Conservation (phyloP, 2,329 filamentous ascomycete species). For the Emericellopsis atlantica region DNA sequence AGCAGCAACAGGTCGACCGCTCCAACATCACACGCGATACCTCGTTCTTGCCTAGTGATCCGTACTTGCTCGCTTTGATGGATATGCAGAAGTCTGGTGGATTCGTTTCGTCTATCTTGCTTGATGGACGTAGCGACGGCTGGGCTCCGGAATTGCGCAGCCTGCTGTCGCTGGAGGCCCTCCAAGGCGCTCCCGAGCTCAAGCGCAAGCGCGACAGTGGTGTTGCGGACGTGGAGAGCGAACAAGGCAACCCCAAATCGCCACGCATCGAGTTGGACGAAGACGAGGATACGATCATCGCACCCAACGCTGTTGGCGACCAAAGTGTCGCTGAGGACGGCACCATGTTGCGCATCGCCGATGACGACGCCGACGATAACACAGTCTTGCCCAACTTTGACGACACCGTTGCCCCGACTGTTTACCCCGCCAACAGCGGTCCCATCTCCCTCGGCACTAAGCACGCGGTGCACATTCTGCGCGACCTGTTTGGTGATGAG, state of each 20-base stretch:
- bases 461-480: slow-evolving; percentile 87
- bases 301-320: slow-evolving; percentile 34
- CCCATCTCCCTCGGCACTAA: slow-evolving; percentile 86
- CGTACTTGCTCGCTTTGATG: slow-evolving; percentile 74
- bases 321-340: slow-evolving; percentile 43
- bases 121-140: slow-evolving; percentile 61
- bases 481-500: slow-evolving; percentile 71
- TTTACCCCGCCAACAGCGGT: slow-evolving; percentile 49
- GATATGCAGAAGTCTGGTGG: slow-evolving; percentile 85
- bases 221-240: slow-evolving; percentile 64
- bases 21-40: slow-evolving; percentile 76
- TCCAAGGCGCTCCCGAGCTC: slow-evolving; percentile 64
- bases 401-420: slow-evolving; percentile 66
- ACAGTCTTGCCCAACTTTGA: slow-evolving; percentile 55
- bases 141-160: slow-evolving; percentile 91
- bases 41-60: slow-evolving; percentile 76
- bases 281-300: slow-evolving; percentile 53
- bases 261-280: slow-evolving; percentile 58
- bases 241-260: slow-evolving; percentile 51
- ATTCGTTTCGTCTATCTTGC: slow-evolving; percentile 79
- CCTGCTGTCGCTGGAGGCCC: slow-evolving; percentile 77
- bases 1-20: slow-evolving; percentile 73
- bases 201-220: slow-evolving; percentile 92
- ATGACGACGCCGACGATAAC: slow-evolving; percentile 19
- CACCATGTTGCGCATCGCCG: slow-evolving; percentile 51